Evolutionary conservation across 192 early-diverging fungal species (phyloP).

Genomic region (Dissophora ornata): DNA sequence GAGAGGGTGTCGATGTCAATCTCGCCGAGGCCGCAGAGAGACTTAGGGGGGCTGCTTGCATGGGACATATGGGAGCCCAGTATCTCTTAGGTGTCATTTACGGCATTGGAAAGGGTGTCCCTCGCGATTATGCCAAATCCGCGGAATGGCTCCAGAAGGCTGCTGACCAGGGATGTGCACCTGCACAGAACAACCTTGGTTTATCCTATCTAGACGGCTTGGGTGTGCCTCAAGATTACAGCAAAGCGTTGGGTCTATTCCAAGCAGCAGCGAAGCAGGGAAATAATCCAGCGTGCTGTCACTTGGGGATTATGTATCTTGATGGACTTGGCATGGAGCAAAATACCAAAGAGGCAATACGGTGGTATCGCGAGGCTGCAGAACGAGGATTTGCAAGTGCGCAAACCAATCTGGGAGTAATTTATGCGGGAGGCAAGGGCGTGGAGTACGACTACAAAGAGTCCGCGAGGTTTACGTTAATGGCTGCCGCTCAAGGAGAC

Average conservation of each 20-base stretch:
- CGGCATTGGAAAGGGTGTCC: constrained; percentile 2
- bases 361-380: too few relatives aligned
- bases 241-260: background rate
- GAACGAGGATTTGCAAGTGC: too few relatives aligned
- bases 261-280: background rate
- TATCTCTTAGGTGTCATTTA: constrained; percentile 11
- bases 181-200: constrained; percentile 3
- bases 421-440: constrained; percentile 44
- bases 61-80: constrained; percentile 6
- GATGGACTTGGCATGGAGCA: too few relatives aligned
- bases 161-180: constrained; percentile 2
- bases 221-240: background rate
- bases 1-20: constrained; percentile 51
- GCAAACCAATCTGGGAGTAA: constrained; percentile 24
- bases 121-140: background rate
- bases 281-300: too few relatives aligned
- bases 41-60: constrained; percentile 4
- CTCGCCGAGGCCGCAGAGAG: constrained; percentile 48
- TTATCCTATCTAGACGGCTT: background rate
- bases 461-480: constrained; percentile 25
- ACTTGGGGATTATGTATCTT: too few relatives aligned
- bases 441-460: constrained; percentile 4
- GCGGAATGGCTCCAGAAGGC: constrained; percentile 16
- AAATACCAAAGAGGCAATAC: too few relatives aligned
- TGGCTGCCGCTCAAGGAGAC: constrained; percentile 45